Evolutionary conservation across 257 asterid species (phyloP).

Genomic region (Scutellaria galericulata): DNA sequence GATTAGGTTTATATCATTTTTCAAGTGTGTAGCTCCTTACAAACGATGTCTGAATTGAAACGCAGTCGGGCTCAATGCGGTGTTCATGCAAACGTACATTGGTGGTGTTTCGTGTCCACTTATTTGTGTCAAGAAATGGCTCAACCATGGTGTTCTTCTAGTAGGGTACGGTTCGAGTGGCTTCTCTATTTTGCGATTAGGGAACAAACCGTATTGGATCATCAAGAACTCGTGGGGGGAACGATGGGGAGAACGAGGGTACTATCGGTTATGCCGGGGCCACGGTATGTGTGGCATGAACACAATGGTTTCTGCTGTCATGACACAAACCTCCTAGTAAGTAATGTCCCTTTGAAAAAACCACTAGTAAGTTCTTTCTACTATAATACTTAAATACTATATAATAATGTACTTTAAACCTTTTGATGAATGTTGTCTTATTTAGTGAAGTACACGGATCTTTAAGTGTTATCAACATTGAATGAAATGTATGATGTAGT

Average conservation of each 20-base stretch:
- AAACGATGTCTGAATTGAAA: neutral
- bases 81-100: conserved; percentile 88
- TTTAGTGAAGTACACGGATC: too few relatives aligned
- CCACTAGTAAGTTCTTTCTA: neutral
- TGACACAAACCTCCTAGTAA: conserved; percentile 47
- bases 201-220: conserved; percentile 79
- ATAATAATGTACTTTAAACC: neutral
- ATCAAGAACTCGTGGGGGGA: conserved; percentile 92
- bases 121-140: conserved; percentile 60
- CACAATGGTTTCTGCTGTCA: conserved; percentile 81
- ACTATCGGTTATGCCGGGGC: conserved; percentile 68
- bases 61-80: conserved; percentile 76
- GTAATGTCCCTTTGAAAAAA: neutral
- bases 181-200: conserved; percentile 66
- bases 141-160: conserved; percentile 78
- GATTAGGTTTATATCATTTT: too few relatives aligned
- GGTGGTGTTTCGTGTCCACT: conserved; percentile 91
- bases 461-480: too few relatives aligned
- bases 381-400: neutral
- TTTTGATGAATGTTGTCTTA: neutral
- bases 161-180: conserved; percentile 84
- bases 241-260: conserved; percentile 81
- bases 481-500: too few relatives aligned
- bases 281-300: conserved; percentile 85
- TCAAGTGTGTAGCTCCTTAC: neutral